Percentiles rank a stretch among this genome's conserved stretches.
Conservation (phyloP, 257 asterid genomes). For the Solanum etuberosum region DNA sequence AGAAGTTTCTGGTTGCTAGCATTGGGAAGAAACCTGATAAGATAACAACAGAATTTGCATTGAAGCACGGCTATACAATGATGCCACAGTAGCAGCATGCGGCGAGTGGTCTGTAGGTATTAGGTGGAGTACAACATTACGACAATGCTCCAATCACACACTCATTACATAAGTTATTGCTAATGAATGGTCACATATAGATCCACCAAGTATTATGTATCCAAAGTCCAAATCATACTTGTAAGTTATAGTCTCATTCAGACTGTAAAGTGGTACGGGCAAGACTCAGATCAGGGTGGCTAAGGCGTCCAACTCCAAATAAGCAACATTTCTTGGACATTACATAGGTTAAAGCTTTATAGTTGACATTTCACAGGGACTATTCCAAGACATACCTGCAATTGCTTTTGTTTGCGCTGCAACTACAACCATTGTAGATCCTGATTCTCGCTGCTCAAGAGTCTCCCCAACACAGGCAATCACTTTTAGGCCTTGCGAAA, state of each 20-base stretch:
- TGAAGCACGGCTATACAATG: not conserved
- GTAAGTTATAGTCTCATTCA: not conserved
- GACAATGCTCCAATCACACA: not conserved
- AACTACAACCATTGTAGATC: constrained; percentile 79
- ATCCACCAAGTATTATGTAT: not conserved
- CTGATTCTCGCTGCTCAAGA: constrained; percentile 92
- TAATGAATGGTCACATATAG: not conserved
- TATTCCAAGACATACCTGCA: constrained; percentile 44
- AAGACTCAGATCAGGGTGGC: not conserved
- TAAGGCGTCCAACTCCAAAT: not conserved
- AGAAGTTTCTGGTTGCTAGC: not conserved
- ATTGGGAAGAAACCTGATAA: not conserved
- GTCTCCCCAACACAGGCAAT: constrained; percentile 99
- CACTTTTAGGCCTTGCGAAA: constrained; percentile 83
- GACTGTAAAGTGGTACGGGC: not conserved
- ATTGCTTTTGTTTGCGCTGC: constrained; percentile 94
- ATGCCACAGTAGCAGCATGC: not conserved
- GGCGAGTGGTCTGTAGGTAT: not conserved
- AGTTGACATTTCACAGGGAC: not conserved
- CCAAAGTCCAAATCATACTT: not conserved
- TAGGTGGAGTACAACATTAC: not conserved
- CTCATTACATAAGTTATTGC: not conserved
- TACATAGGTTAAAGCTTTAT: not conserved
- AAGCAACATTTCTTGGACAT: not conserved
- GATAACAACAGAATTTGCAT: not conserved